Conservation (phyloP, 345 rosid genomes). For the Eucalyptus pumila region DNA sequence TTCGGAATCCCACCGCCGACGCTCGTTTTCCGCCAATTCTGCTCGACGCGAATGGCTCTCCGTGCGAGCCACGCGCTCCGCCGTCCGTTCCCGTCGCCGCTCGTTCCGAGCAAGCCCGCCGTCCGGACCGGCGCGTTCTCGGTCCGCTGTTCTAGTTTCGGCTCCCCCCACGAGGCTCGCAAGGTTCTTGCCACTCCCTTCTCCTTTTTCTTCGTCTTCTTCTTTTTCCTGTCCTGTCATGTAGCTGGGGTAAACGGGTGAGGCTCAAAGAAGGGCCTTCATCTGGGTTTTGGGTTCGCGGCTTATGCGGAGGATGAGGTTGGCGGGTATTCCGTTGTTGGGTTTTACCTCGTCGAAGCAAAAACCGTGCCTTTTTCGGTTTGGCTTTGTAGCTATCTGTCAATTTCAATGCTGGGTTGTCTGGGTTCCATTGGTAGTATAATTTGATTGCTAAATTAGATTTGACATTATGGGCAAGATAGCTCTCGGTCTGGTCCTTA, state of each 20-base stretch:
- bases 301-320: background rate
- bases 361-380: background rate
- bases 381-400: background rate
- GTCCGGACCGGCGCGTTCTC: background rate
- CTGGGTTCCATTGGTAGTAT: background rate
- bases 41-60: background rate
- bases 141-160: background rate
- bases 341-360: background rate
- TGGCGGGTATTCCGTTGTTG: background rate
- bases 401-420: background rate
- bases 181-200: background rate
- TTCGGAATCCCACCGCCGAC: background rate
- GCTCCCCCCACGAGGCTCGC: background rate
- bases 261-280: background rate
- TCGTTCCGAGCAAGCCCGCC: background rate
- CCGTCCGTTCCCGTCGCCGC: background rate
- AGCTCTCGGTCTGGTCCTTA: background rate
- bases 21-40: background rate
- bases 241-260: background rate
- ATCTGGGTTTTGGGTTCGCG: background rate
- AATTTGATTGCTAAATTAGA: background rate
- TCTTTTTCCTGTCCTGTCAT: background rate
- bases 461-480: background rate
- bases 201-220: background rate
- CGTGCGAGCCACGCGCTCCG: background rate